These are phyloP conservation scores for Drechslerella dactyloides DNA, from an alignment of 2,329 filamentous ascomycete species.

Conservation along the genomic window DNA sequence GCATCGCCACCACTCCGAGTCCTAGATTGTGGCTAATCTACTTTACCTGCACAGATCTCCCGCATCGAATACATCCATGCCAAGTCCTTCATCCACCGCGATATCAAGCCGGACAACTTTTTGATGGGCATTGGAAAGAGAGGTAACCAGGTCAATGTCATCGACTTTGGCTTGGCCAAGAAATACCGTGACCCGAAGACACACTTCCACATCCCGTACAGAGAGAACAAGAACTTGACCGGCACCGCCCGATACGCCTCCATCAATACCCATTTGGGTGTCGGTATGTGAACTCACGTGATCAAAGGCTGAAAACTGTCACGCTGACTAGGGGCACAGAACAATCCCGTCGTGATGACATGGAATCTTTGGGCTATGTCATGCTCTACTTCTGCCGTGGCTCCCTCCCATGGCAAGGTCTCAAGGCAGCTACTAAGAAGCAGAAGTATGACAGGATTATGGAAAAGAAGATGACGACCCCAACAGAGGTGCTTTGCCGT, in stretches of 20 bases:
- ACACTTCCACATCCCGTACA: conserved; percentile 98
- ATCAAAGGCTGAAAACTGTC: conserved; percentile 26
- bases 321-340: conserved; percentile 62
- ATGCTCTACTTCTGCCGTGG: conserved; percentile 99
- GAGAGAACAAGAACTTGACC: conserved; percentile 99
- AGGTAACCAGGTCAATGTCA: conserved; percentile 98
- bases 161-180: conserved; percentile 98
- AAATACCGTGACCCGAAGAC: conserved; percentile 99
- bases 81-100: conserved; percentile 99
- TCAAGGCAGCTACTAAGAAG: conserved; percentile 99
- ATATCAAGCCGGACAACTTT: conserved; percentile 99
- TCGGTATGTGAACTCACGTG: conserved; percentile 67
- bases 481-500: conserved; percentile 96
- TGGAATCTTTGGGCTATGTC: conserved; percentile 98
- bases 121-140: conserved; percentile 81
- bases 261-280: conserved; percentile 98
- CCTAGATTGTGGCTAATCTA: conserved; percentile 10
- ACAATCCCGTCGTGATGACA: conserved; percentile 98
- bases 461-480: conserved; percentile 99
- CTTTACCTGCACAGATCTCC: conserved; percentile 68
- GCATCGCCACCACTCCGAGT: neutral
- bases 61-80: conserved; percentile 98
- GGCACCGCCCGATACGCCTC: conserved; percentile 97
- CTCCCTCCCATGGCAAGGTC: conserved; percentile 96
- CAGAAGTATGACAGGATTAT: conserved; percentile 99